Evolutionary conservation across 2,329 filamentous ascomycete species (phyloP).

Genomic region (Penicillium sp.): DNA sequence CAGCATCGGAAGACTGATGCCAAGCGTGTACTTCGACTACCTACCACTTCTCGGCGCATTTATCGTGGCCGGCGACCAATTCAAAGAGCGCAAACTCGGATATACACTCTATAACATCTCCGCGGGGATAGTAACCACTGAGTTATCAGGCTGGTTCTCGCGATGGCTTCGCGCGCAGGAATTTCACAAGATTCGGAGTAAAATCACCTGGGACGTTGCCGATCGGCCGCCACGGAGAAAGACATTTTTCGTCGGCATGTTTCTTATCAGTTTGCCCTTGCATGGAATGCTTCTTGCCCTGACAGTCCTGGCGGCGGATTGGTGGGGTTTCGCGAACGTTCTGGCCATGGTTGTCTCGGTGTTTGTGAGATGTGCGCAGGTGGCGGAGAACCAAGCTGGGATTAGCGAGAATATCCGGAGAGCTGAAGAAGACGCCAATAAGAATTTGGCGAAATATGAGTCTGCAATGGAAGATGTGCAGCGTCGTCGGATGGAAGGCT

Average conservation of each 20-base stretch:
- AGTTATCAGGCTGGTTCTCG: conserved; percentile 13
- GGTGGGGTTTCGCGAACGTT: conserved; percentile 13
- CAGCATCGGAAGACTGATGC: conserved; percentile 10
- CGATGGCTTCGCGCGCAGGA: conserved; percentile 10
- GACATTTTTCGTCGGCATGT: not conserved
- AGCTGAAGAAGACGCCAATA: not conserved
- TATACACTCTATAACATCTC: conserved; percentile 10
- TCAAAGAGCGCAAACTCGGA: conserved; percentile 2
- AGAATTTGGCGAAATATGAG: conserved; percentile 1
- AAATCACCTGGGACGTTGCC: conserved; percentile 5
- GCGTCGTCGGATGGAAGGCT: not conserved
- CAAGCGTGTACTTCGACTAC: conserved; percentile 11
- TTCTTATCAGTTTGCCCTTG: conserved; percentile 5
- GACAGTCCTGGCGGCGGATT: conserved; percentile 8
- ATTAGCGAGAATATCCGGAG: conserved; percentile 6
- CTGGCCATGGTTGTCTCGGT: conserved; percentile 11
- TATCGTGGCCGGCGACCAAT: conserved; percentile 2
- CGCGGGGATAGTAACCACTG: conserved; percentile 9
- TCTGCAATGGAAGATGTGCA: not conserved
- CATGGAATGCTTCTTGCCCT: conserved; percentile 2
- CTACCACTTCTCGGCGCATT: conserved; percentile 6
- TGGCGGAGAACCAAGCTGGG: conserved; percentile 8
- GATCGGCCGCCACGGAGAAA: not conserved
- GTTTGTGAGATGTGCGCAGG: conserved; percentile 5
- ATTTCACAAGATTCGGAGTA: conserved; percentile 9